Conservation (phyloP, 2,329 filamentous ascomycete species). For the Apiospora pterosperma region DNA sequence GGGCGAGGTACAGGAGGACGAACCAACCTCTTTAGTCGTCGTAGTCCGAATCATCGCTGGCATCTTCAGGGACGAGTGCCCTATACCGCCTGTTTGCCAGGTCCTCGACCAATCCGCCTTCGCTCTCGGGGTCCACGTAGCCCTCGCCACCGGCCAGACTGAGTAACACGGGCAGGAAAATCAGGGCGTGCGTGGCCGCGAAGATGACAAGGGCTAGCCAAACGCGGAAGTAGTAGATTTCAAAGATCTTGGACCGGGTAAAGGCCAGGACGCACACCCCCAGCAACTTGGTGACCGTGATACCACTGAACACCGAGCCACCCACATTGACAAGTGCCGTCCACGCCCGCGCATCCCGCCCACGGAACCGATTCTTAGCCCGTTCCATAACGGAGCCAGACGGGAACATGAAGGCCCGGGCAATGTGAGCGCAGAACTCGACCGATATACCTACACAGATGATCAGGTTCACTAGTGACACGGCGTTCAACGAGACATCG, state of each 20-base stretch:
- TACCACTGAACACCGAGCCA: conserved; percentile 90
- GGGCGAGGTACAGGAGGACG: too few species aligned
- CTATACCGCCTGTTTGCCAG: conserved; percentile 76
- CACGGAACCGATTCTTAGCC: conserved; percentile 73
- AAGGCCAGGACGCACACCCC: conserved; percentile 92
- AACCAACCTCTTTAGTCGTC: conserved; percentile 22
- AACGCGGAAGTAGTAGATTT: conserved; percentile 98
- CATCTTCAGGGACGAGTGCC: conserved; percentile 71
- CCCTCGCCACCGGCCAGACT: conserved; percentile 83
- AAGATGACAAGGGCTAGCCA: conserved; percentile 91
- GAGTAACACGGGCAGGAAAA: conserved; percentile 87
- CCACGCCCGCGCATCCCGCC: conserved; percentile 84
- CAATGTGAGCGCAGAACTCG: conserved; percentile 97
- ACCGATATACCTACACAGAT: conserved; percentile 96
- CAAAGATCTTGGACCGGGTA: conserved; percentile 96
- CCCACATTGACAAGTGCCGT: conserved; percentile 93
- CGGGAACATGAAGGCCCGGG: conserved; percentile 93
- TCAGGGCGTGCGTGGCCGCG: conserved; percentile 81
- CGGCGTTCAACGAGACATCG: conserved; percentile 87
- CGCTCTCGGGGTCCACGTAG: conserved; percentile 82
- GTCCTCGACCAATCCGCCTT: conserved; percentile 87
- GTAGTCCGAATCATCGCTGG: conserved; percentile 74
- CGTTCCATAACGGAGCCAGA: conserved; percentile 77
- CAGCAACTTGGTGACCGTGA: conserved; percentile 91
- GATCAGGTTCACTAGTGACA: conserved; percentile 91